phyloP scores from a whole-genome alignment of 1,284 basidiomycete species.

The Marasmius tenuissimus region DNA sequence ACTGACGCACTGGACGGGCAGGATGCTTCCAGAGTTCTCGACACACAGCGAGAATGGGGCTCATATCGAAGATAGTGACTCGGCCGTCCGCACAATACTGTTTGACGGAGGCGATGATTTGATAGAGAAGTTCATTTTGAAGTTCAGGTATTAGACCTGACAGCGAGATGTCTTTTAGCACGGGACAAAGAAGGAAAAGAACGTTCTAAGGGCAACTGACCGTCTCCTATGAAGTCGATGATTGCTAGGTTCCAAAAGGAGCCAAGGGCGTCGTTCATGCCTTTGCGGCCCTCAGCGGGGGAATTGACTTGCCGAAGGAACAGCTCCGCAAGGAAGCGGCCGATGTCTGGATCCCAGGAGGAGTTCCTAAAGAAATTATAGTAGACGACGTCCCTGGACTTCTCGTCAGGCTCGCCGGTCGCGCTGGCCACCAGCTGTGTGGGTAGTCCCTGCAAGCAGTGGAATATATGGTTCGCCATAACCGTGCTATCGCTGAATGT shows the following conservation, averaged over 20 bases:
- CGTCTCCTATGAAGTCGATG: constrained; percentile 13
- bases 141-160: constrained; percentile 4
- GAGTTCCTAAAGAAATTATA: constrained; percentile 14
- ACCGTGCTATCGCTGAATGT: constrained; percentile 13
- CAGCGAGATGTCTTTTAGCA: neutral
- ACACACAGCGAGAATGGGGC: constrained; percentile 8
- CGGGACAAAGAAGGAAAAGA: neutral
- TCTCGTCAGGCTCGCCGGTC: constrained; percentile 5
- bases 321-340: constrained; percentile 12
- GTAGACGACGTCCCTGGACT: constrained; percentile 9
- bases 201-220: neutral
- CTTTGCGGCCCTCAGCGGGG: neutral
- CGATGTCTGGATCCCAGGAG: constrained; percentile 14
- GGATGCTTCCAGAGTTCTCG: constrained; percentile 13
- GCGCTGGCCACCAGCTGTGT: constrained; percentile 10
- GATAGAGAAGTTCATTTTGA: constrained; percentile 9
- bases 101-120: constrained; percentile 9
- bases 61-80: constrained; percentile 13
- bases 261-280: constrained; percentile 2
- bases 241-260: constrained; percentile 12
- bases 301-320: constrained; percentile 12
- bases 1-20: constrained; percentile 5
- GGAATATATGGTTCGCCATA: constrained; percentile 14
- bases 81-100: constrained; percentile 9
- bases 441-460: constrained; percentile 10